phyloP scores from a whole-genome alignment of 257 asterid species.

The Penstemon newberryi region DNA sequence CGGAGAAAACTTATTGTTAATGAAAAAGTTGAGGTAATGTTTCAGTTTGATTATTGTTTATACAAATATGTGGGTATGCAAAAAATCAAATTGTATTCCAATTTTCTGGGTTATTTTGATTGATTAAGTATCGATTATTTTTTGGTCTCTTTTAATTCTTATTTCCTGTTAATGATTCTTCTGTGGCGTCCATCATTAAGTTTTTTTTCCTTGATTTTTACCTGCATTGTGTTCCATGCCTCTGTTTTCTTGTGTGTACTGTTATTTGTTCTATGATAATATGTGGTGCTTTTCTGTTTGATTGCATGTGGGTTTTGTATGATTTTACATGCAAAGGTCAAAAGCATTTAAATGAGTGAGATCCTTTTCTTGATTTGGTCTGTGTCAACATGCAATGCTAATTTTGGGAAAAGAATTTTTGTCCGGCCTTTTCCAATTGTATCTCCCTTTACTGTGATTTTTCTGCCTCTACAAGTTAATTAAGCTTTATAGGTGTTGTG shows the following conservation, averaged over 20 bases:
- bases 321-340: neutral
- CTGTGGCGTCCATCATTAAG: neutral
- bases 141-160: neutral
- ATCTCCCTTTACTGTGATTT: too few species aligned
- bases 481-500: neutral
- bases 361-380: slow-evolving; percentile 28
- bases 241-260: neutral
- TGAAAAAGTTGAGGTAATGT: slow-evolving; percentile 18
- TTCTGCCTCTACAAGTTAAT: neutral
- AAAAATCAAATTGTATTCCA: neutral
- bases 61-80: too few species aligned
- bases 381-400: slow-evolving; percentile 24
- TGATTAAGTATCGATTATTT: neutral
- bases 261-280: neutral
- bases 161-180: too few species aligned
- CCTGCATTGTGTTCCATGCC: neutral
- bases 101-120: neutral
- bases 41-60: neutral
- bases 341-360: neutral
- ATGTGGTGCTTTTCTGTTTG: neutral
- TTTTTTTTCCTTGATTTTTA: neutral
- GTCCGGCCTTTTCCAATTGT: neutral
- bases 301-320: neutral
- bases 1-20: neutral
- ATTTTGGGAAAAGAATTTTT: slow-evolving; percentile 10